Conservation (phyloP, 257 asterid species). For the Primulina eburnea region DNA sequence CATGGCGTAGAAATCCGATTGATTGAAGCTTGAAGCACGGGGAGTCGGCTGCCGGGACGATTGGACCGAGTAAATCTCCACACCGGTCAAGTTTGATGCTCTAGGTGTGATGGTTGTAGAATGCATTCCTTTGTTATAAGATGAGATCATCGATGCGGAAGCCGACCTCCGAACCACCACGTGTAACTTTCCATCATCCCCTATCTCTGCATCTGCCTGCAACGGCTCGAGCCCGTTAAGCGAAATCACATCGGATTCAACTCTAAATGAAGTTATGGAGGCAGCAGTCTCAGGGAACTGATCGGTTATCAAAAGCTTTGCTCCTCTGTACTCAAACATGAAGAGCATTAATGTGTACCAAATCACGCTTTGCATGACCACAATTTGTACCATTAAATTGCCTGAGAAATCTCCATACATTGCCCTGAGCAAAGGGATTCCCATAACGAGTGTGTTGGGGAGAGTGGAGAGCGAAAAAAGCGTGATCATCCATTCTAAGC, state of each 20-base stretch:
- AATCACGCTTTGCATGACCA: conserved; percentile 79
- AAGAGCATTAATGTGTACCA: conserved; percentile 89
- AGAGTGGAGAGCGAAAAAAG: conserved; percentile 77
- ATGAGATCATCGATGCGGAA: conserved; percentile 50
- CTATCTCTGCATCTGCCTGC: conserved; percentile 86
- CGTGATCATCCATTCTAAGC: conserved; percentile 78
- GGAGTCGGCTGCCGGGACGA: conserved; percentile 89
- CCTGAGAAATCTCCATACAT: conserved; percentile 95
- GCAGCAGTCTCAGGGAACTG: conserved; percentile 90
- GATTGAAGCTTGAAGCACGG: conserved; percentile 78
- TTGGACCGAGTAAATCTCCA: conserved; percentile 85
- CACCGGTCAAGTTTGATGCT: conserved; percentile 79
- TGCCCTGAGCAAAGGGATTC: conserved; percentile 78
- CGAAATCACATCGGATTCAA: conserved; percentile 80
- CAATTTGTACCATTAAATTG: conserved; percentile 83
- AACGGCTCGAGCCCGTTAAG: conserved; percentile 78
- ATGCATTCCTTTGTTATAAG: conserved; percentile 45
- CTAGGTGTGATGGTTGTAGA: conserved; percentile 65
- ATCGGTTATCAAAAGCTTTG: conserved; percentile 60
- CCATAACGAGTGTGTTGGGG: conserved; percentile 94
- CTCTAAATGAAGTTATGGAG: conserved; percentile 71
- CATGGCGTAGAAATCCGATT: conserved; percentile 86
- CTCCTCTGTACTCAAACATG: conserved; percentile 82
- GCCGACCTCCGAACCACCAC: conserved; percentile 70
- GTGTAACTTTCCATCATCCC: conserved; percentile 82